These are phyloP conservation scores for Cichorium intybus DNA, from an alignment of 140 eudicot species.

Conservation along the genomic window DNA sequence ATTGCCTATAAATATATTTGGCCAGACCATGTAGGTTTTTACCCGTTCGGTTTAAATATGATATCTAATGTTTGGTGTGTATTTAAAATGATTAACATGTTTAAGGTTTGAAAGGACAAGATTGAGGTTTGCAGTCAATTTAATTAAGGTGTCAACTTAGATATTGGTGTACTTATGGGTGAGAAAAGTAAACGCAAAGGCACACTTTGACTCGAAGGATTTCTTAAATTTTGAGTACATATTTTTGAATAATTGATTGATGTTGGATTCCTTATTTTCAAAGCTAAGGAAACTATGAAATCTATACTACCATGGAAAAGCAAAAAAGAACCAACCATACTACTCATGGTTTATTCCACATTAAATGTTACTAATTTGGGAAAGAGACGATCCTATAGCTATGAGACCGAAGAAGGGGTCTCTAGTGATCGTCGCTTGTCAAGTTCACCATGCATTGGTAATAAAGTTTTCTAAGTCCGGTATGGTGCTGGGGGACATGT, in stretches of 20 bases:
- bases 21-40: neutral
- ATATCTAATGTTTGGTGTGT: neutral
- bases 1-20: neutral
- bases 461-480: neutral
- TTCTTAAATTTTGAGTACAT: neutral
- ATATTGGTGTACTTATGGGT: constrained; percentile 36
- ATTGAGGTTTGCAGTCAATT: constrained; percentile 27
- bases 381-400: neutral
- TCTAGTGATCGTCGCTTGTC: too few relatives aligned
- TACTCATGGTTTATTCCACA: neutral
- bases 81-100: neutral
- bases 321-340: constrained; percentile 4
- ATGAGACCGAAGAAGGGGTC: neutral
- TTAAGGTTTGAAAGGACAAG: constrained; percentile 18
- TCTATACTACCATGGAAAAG: neutral
- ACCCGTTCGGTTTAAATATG: neutral
- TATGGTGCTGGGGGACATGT: too few relatives aligned
- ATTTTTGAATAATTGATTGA: neutral
- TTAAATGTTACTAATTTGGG: neutral
- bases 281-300: constrained; percentile 42
- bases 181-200: constrained; percentile 47
- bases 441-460: neutral
- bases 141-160: constrained; percentile 23
- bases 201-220: constrained; percentile 6
- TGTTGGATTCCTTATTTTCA: constrained; percentile 30